These are phyloP conservation scores for Sophora flavescens DNA, from an alignment of 306 rosid genomes.

Conservation along the genomic window DNA sequence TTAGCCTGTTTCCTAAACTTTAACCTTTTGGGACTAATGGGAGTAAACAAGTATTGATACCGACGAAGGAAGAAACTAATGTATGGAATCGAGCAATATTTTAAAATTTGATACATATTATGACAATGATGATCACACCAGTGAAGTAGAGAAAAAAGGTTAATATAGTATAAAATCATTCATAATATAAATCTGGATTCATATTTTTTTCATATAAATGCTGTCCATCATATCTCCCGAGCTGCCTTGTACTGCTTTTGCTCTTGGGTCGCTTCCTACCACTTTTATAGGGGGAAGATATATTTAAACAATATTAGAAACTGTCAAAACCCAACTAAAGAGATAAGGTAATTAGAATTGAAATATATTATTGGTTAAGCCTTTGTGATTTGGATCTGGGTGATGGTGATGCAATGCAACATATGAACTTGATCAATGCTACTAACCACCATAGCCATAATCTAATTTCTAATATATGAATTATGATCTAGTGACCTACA, in stretches of 20 bases:
- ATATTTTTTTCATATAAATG: background rate
- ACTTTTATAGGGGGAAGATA: background rate
- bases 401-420: background rate
- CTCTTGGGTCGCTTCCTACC: background rate
- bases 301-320: slow-evolving; percentile 9
- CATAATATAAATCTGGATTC: background rate
- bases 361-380: background rate
- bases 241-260: background rate
- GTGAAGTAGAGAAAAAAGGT: background rate
- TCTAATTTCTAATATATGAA: no score
- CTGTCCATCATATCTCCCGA: background rate
- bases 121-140: slow-evolving; percentile 3
- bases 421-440: background rate
- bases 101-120: background rate
- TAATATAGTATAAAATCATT: background rate
- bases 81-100: background rate
- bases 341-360: slow-evolving; percentile 9
- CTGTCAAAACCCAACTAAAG: slow-evolving; percentile 2
- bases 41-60: background rate
- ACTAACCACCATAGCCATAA: slow-evolving; percentile 8
- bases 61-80: background rate
- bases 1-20: background rate
- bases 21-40: background rate
- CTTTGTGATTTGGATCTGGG: background rate
- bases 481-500: background rate